phyloP scores from a whole-genome alignment of 1,284 basidiomycete species.

The Ceratobasidium sp. region DNA sequence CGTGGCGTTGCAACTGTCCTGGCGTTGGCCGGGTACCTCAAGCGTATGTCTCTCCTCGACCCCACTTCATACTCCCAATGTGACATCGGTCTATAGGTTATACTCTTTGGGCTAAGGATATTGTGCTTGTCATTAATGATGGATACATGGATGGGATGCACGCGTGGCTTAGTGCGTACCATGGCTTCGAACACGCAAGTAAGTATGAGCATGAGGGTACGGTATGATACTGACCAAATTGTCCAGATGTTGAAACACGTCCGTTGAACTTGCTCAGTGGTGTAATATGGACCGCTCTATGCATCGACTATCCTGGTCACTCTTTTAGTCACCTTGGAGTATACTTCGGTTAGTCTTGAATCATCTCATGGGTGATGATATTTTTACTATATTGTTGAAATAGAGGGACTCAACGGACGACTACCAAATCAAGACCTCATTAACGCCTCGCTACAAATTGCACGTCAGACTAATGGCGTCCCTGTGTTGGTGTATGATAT shows the following conservation, averaged over 20 bases:
- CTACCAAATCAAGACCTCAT: conserved; percentile 96
- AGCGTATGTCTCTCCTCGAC: conserved; percentile 67
- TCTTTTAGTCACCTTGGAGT: conserved; percentile 95
- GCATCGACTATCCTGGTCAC: conserved; percentile 96
- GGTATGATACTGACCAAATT: background rate
- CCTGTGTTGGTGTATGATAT: conserved; percentile 85
- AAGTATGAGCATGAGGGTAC: conserved; percentile 50
- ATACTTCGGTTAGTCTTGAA: conserved; percentile 78
- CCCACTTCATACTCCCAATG: conserved; percentile 21
- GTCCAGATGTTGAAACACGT: conserved; percentile 56
- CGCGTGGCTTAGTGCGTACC: conserved; percentile 90
- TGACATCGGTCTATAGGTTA: conserved; percentile 68
- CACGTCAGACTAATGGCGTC: conserved; percentile 77
- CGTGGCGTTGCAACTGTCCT: conserved; percentile 89
- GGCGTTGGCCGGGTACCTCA: conserved; percentile 84
- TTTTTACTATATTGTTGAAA: background rate
- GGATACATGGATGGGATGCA: conserved; percentile 92
- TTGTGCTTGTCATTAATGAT: conserved; percentile 92
- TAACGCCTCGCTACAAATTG: conserved; percentile 84
- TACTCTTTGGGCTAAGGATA: conserved; percentile 94
- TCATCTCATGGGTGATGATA: background rate
- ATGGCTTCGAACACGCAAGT: conserved; percentile 79
- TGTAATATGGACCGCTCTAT: conserved; percentile 94
- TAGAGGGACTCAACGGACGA: conserved; percentile 95
- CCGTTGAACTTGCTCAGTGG: conserved; percentile 72